phyloP scores from a whole-genome alignment of 2,329 filamentous ascomycete genomes.

The Cladorrhinum sp. region DNA sequence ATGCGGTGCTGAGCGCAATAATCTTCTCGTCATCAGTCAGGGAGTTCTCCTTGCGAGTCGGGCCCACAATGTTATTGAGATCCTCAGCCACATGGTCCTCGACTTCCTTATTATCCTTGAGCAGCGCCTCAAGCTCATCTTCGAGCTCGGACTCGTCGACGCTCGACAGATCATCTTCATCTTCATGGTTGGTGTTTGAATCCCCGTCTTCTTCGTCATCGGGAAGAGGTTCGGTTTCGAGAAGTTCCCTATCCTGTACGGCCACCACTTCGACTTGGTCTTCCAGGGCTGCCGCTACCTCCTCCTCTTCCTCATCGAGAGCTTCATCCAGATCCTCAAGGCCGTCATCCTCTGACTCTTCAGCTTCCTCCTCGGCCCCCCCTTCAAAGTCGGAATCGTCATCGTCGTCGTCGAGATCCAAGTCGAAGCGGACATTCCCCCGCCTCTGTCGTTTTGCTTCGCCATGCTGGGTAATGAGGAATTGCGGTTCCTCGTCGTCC shows the following conservation, averaged over 20 bases:
- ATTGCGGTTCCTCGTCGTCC: constrained; percentile 33
- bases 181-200: constrained; percentile 19
- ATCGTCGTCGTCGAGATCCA: constrained; percentile 30
- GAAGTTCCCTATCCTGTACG: constrained; percentile 3
- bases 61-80: background rate
- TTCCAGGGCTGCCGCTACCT: constrained; percentile 16
- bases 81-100: constrained; percentile 20
- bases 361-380: constrained; percentile 8
- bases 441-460: constrained; percentile 30
- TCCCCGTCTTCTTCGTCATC: constrained; percentile 9
- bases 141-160: constrained; percentile 21
- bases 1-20: background rate
- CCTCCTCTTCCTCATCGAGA: constrained; percentile 15
- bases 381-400: constrained; percentile 21
- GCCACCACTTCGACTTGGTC: constrained; percentile 21
- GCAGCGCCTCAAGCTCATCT: constrained; percentile 24
- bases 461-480: constrained; percentile 32
- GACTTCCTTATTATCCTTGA: constrained; percentile 17
- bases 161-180: constrained; percentile 24
- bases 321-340: constrained; percentile 23
- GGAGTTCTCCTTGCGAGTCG: background rate
- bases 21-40: background rate
- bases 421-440: constrained; percentile 28
- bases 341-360: constrained; percentile 8
- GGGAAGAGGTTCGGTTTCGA: no score